Evolutionary conservation across 805 yeast genomes (phyloP).

Genomic region (Candida railenensis): DNA sequence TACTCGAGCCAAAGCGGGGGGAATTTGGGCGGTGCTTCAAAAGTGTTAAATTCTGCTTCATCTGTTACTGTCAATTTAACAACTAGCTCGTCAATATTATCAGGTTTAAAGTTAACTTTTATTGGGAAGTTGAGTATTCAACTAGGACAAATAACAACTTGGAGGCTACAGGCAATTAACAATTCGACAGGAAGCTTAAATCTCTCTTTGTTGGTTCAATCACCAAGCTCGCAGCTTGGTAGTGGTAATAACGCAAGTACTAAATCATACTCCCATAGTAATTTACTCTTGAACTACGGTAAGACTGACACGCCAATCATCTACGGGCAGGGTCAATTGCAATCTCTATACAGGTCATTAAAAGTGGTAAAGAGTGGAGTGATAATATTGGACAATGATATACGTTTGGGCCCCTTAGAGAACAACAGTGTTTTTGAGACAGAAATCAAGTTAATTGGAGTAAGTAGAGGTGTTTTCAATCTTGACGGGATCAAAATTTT

Average conservation of each 20-base stretch:
- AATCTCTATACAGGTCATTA: constrained; percentile 31
- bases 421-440: constrained; percentile 65
- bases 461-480: constrained; percentile 62
- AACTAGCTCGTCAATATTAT: constrained; percentile 26
- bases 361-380: constrained; percentile 54
- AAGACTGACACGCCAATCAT: constrained; percentile 6
- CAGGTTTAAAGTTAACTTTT: constrained; percentile 48
- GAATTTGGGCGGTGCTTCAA: constrained; percentile 2
- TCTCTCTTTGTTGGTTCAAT: constrained; percentile 45
- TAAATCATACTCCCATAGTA: background rate
- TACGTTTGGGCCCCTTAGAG: constrained; percentile 60
- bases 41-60: constrained; percentile 17
- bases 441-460: constrained; percentile 57
- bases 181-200: constrained; percentile 50
- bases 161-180: constrained; percentile 69
- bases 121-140: constrained; percentile 60
- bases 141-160: constrained; percentile 58
- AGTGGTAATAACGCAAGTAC: background rate
- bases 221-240: constrained; percentile 12
- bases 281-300: background rate
- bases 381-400: constrained; percentile 62
- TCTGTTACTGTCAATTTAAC: constrained; percentile 37
- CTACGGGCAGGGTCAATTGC: constrained; percentile 22
- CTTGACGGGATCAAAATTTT: constrained; percentile 64
- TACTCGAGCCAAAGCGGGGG: background rate